Evolutionary conservation across 805 yeast genomes (phyloP).

Genomic region (Saccharomycopsis sp.): DNA sequence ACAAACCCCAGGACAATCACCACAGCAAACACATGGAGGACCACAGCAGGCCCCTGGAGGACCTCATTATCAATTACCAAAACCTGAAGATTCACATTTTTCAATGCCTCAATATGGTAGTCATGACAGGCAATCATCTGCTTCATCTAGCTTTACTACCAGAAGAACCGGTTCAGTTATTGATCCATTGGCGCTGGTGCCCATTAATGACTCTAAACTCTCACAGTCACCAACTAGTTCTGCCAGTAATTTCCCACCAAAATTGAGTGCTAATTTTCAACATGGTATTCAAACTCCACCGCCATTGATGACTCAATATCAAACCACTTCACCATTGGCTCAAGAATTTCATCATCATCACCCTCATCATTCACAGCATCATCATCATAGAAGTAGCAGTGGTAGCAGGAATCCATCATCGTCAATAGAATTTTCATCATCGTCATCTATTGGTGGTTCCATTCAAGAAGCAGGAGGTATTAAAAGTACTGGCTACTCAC

Average conservation of each 20-base stretch:
- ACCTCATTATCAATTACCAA: too few species aligned
- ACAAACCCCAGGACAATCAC: background rate
- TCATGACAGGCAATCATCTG: background rate
- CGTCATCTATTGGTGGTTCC: too few species aligned
- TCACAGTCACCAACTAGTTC: background rate
- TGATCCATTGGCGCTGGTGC: constrained; percentile 12
- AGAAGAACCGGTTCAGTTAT: constrained; percentile 8
- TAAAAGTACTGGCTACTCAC: too few species aligned
- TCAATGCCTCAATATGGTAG: constrained; percentile 5
- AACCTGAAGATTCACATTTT: background rate
- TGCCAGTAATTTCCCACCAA: too few species aligned
- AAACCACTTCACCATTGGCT: background rate
- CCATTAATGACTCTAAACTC: background rate
- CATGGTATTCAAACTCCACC: background rate
- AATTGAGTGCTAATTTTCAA: background rate
- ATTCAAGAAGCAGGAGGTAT: too few species aligned
- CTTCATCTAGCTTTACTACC: background rate
- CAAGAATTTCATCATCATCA: too few species aligned
- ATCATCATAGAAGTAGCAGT: too few species aligned
- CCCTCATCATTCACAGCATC: too few species aligned
- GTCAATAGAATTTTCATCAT: too few species aligned
- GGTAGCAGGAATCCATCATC: too few species aligned
- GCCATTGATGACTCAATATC: background rate
- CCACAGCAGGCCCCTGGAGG: background rate
- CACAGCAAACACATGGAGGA: background rate